Conservation (phyloP, 148 eudicot genomes). For the Tetragonia tetragonoides region DNA sequence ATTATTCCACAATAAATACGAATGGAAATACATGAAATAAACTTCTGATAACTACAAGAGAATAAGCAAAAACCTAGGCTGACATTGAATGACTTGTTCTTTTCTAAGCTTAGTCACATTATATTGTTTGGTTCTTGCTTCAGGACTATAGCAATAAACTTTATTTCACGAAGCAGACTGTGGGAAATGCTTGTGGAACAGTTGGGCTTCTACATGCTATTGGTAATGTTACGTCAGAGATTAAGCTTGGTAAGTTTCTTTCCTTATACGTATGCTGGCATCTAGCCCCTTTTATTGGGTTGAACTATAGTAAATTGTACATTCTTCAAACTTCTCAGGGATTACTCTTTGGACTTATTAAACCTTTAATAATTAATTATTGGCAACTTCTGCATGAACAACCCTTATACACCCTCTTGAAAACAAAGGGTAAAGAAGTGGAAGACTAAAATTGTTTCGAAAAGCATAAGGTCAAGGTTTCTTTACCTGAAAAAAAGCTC, state of each 20-base stretch:
- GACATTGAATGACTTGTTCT: background rate
- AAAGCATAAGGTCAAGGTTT: background rate
- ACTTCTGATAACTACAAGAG: background rate
- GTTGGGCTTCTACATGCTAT: conserved; percentile 94
- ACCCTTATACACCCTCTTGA: background rate
- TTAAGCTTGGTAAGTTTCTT: conserved; percentile 66
- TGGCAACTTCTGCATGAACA: background rate
- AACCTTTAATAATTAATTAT: no score
- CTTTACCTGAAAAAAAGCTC: no score
- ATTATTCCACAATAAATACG: background rate
- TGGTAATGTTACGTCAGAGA: conserved; percentile 82
- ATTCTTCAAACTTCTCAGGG: background rate
- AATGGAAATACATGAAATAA: background rate
- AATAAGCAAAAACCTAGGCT: background rate
- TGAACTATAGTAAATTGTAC: no score
- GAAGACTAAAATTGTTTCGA: background rate
- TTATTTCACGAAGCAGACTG: conserved; percentile 94
- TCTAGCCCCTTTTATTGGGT: background rate
- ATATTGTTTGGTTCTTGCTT: conserved; percentile 18
- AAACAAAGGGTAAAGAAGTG: background rate
- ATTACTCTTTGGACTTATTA: background rate
- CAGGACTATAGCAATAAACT: conserved; percentile 61
- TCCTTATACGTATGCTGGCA: background rate
- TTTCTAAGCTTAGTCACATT: background rate
- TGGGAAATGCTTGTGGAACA: conserved; percentile 99